A percentile compares a stretch with the other conserved stretches of the same genome.
phyloP scores from a whole-genome alignment of 345 rosid genomes.

The Carallia pectinifolia region DNA sequence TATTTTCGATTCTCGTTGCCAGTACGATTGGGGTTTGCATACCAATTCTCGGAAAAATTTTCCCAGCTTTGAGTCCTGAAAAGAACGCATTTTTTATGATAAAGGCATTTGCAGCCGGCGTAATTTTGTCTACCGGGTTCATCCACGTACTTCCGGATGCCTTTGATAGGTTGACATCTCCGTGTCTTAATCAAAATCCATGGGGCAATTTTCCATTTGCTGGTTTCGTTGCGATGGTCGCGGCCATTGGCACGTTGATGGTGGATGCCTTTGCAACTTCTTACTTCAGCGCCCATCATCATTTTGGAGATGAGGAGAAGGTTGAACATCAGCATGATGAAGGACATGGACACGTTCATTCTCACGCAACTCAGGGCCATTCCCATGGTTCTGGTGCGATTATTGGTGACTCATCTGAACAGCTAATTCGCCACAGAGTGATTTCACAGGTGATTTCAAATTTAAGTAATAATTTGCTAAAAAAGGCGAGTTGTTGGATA shows the following conservation, averaged over 20 bases:
- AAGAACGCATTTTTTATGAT: constrained; percentile 39
- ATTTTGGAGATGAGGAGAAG: constrained; percentile 25
- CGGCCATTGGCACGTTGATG: constrained; percentile 46
- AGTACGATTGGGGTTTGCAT: constrained; percentile 48
- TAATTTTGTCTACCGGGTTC: constrained; percentile 50
- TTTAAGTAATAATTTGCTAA: not conserved
- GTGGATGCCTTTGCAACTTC: constrained; percentile 45
- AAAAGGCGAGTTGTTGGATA: no score
- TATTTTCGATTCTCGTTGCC: constrained; percentile 46
- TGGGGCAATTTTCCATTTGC: constrained; percentile 53
- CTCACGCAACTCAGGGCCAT: constrained; percentile 45
- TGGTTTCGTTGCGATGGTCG: constrained; percentile 48
- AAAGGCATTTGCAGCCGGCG: constrained; percentile 55
- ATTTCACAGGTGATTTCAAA: constrained; percentile 32
- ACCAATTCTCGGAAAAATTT: constrained; percentile 40
- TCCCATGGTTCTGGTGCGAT: constrained; percentile 24
- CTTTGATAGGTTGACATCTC: constrained; percentile 40
- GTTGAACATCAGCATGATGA: not conserved
- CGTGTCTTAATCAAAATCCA: constrained; percentile 40
- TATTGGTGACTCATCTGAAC: constrained; percentile 4
- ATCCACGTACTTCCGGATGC: constrained; percentile 57
- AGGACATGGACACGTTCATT: constrained; percentile 16
- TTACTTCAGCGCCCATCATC: constrained; percentile 25
- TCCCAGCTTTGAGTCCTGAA: constrained; percentile 41
- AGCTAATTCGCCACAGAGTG: constrained; percentile 51